Evolutionary conservation across 139 green algal genomes (phyloP), one percentile per base, ranked within the genome.

Genomic region (Chlorella sp.): DNA sequence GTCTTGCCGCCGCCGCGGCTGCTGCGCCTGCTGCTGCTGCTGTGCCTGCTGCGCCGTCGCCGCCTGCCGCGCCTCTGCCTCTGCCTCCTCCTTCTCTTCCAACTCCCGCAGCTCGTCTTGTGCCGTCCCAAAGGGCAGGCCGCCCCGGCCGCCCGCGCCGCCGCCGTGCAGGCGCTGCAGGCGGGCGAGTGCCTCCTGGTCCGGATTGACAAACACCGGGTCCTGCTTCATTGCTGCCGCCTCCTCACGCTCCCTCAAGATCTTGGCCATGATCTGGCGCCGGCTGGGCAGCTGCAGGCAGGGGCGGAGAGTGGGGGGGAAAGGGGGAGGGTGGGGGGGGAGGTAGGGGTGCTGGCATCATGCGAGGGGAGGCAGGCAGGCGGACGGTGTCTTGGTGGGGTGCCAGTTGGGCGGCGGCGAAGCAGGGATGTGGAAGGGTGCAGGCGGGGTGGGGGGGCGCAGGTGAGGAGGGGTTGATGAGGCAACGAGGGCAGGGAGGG

Each of bases 161-260:
- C 78, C 61, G 64, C 34, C 32, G 36, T 32, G 30, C 83, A 97
- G 91, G 11, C 88, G 90, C 86, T 92, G 92, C 18, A 97, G 89
- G 24, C 95, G 92, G 34, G 83, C 64, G n/a, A 91, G 84, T 0
- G 93, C 93, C 79, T 97, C 96, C 53, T 92, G 89, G 39, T 97
- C 94, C 7, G 93, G 89, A 81, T 98, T 90, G 40, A 97, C 48
- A 64, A 91, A 90, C 37, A 92, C 80, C 39, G 78, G 90, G 89
- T 97, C 95, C 90, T 96, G 92, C 82, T 94, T 96, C 86, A 97
- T 89, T 68, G 92, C 85, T 32, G 92, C 92, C n/a, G 96, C 83
- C 85, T 93, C 91, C 36, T 90, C 86, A 40, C 93, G 91, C 81
- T 96, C 90, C 28, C 87, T 80, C 71, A 87, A 66, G 40, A 95